Base-by-base conservation (phyloP, 2,329 filamentous ascomycete genomes). In the Cordyceps farinosa region DNA sequence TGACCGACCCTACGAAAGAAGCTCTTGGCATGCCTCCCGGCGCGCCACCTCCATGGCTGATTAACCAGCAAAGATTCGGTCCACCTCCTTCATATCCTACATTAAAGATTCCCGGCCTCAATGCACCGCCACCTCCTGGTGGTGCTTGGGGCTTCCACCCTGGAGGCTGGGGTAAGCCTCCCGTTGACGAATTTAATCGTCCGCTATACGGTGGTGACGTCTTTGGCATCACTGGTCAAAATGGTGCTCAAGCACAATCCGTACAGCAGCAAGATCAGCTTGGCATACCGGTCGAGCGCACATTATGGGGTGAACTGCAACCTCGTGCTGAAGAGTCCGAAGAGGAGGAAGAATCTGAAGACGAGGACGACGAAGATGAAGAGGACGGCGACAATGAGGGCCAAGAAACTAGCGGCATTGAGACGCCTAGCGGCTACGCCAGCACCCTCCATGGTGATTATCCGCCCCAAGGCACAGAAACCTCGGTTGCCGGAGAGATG, bases 101-200 rank as follows among this genome's bases (percentile, higher is more conserved):
- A n/a, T 82, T 98, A 59, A 96, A 95, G 74, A 92, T 99, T 65
- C 90, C 95, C 9, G 95, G 95, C 51, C 84, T 99, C 53, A 99
- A 98, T 74, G 92, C 94, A 1, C 92, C 95, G 5, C 91, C 94
- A 11, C 95, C 95, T 2, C 83, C 91, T 1, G 94, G 94, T 54
- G 93, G 90, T 30, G 86, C 88, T 63, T 99, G 95, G 95, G 95
- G 95, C 2, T 99, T 96, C 75, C 90, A 94, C 69, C 92, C 94
- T 8, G 95, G 95, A 65, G 93, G 94, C 65, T 99, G 94, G 81
- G 95, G 95, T 57, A 98, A 98, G 74, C 94, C 95, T 0, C 95
- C 95, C 0, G 88, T 96, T 1, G 94, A 98, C 72, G 95, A 98
- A 69, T 90, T 91, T 74, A 96, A 97, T 75, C 83, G 91, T 57